These are phyloP conservation scores for Geosmithia putterillii DNA, from an alignment of 2,329 filamentous ascomycete genomes.

Conservation along the genomic window DNA sequence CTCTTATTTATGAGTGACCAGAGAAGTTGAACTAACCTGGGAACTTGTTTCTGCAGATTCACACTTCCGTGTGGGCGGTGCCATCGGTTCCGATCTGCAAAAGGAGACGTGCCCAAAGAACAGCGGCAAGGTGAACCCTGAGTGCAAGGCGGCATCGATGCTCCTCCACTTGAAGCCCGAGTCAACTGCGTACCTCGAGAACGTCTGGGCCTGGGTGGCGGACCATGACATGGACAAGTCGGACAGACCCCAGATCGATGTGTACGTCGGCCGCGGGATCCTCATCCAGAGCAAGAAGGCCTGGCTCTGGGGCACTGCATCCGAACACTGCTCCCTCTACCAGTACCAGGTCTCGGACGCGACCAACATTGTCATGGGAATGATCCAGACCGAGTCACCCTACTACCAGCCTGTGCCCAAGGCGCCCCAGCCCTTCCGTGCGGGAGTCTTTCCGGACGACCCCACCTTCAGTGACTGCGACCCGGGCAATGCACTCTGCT, in stretches of 20 bases:
- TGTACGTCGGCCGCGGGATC: constrained; percentile 31
- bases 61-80: constrained; percentile 32
- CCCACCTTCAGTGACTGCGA: constrained; percentile 1
- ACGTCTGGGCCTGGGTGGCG: constrained; percentile 26
- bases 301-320: constrained; percentile 39
- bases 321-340: constrained; percentile 39
- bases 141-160: constrained; percentile 48
- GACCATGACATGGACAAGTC: constrained; percentile 37
- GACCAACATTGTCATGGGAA: constrained; percentile 26
- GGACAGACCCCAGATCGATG: constrained; percentile 6
- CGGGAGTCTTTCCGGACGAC: constrained; percentile 16
- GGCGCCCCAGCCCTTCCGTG: constrained; percentile 22
- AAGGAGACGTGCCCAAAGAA: constrained; percentile 9
- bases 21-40: too few relatives aligned
- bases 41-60: constrained; percentile 21
- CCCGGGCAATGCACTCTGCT: constrained; percentile 8
- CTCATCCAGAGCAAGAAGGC: constrained; percentile 36
- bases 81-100: constrained; percentile 7
- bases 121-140: constrained; percentile 17
- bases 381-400: constrained; percentile 33
- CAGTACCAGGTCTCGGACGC: constrained; percentile 36
- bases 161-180: constrained; percentile 30
- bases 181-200: not conserved
- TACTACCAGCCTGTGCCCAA: constrained; percentile 19
- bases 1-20: too few relatives aligned